Evolutionary conservation across 2,329 filamentous ascomycete genomes (phyloP).

Genomic region (Penicillium sclerotigenum): DNA sequence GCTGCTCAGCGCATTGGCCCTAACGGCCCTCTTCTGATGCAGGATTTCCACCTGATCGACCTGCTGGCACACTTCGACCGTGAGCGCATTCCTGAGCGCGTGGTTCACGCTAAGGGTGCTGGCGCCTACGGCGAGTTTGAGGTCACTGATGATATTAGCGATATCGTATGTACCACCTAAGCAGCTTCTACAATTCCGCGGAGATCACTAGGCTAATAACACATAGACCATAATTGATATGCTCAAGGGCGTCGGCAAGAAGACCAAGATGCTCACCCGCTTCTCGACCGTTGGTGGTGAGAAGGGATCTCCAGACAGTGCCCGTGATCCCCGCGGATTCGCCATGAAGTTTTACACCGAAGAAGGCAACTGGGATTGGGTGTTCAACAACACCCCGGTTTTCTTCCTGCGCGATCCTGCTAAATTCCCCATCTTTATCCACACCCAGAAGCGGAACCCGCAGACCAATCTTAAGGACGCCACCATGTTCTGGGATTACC

Average conservation of each 20-base stretch:
- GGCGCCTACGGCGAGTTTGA: constrained; percentile 45
- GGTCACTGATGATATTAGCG: constrained; percentile 50
- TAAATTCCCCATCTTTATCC: constrained; percentile 71
- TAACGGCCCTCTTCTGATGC: constrained; percentile 60
- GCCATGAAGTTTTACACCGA: constrained; percentile 70
- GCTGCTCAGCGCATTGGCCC: constrained; percentile 53
- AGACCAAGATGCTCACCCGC: constrained; percentile 63
- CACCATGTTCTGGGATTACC: constrained; percentile 67
- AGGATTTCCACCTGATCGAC: constrained; percentile 65
- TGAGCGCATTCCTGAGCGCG: constrained; percentile 42
- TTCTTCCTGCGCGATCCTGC: constrained; percentile 73
- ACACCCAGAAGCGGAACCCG: constrained; percentile 72
- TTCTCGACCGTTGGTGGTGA: constrained; percentile 77
- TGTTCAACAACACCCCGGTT: constrained; percentile 70
- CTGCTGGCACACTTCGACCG: constrained; percentile 50
- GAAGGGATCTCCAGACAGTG: constrained; percentile 67
- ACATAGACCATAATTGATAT: constrained; percentile 45
- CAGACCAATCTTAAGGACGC: constrained; percentile 67
- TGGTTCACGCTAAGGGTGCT: constrained; percentile 45
- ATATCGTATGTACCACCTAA: constrained; percentile 35
- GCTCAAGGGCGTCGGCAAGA: constrained; percentile 61
- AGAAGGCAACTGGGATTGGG: constrained; percentile 71
- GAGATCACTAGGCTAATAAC: neutral
- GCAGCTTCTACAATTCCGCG: neutral
- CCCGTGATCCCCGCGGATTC: constrained; percentile 70